Percentiles rank a stretch among this genome's conserved stretches.
Evolutionary conservation across 805 yeast genomes (phyloP).

Genomic region (Cyberlindnera amylophila): DNA sequence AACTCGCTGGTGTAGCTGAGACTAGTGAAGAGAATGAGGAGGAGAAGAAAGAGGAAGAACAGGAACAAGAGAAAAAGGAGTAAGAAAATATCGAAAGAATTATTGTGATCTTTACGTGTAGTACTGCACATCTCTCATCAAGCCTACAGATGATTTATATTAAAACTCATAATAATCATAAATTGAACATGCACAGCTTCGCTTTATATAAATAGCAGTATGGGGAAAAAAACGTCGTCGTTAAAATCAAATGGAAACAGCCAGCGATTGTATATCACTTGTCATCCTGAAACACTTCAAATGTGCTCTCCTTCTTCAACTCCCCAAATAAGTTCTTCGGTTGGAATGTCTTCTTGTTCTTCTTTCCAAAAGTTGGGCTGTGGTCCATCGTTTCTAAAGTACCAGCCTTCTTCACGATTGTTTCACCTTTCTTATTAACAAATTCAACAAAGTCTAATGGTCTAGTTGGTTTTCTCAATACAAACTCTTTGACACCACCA

Average conservation of each 20-base stretch:
- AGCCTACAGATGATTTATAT: no score
- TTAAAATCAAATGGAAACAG: no score
- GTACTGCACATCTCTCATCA: no score
- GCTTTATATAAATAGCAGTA: no score
- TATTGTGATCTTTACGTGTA: no score
- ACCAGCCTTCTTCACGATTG: conserved; percentile 19
- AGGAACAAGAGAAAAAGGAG: no score
- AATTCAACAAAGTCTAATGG: conserved; percentile 26
- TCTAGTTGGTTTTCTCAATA: conserved; percentile 12
- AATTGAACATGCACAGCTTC: no score
- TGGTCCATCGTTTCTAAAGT: conserved; percentile 4
- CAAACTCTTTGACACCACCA: conserved; percentile 10
- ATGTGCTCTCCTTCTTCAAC: conserved; percentile 3
- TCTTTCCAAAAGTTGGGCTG: conserved; percentile 3
- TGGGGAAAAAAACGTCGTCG: no score
- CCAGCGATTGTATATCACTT: not conserved
- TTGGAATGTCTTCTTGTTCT: conserved; percentile 12
- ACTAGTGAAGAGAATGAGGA: conserved; percentile 5
- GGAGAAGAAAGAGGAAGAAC: not conserved
- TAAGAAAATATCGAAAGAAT: no score
- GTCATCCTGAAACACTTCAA: conserved; percentile 8
- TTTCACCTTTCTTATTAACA: conserved; percentile 34
- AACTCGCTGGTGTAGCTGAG: conserved; percentile 1
- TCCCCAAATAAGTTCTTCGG: conserved; percentile 29
- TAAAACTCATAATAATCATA: no score